phyloP scores from a whole-genome alignment of 176 grass and related monocot genomes.

The Triticum aestivum region DNA sequence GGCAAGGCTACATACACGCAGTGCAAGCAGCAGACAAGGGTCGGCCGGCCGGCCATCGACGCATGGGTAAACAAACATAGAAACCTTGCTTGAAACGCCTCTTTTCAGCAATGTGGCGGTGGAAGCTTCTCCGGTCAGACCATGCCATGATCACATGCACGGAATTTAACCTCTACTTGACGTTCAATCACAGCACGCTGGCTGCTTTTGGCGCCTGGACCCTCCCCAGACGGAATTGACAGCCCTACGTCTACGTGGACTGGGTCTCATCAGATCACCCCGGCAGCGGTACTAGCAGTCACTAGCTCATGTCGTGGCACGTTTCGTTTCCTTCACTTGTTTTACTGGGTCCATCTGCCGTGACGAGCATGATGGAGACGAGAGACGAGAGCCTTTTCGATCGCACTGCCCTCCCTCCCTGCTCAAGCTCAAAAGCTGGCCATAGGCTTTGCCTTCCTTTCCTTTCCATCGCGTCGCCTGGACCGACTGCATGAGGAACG shows the following conservation, averaged over 20 bases:
- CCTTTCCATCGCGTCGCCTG: slow-evolving; percentile 7
- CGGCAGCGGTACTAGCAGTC: background rate
- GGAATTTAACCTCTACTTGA: background rate
- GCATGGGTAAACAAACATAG: background rate
- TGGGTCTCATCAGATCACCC: slow-evolving; percentile 18
- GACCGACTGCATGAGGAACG: slow-evolving; percentile 15
- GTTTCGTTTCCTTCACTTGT: background rate
- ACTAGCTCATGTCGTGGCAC: slow-evolving; percentile 32
- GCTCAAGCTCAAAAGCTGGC: background rate
- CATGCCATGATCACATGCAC: slow-evolving; percentile 25
- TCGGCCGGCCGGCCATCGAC: background rate
- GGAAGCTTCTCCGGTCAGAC: slow-evolving; percentile 9
- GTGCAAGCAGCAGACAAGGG: background rate
- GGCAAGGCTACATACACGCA: background rate
- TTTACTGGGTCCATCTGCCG: background rate
- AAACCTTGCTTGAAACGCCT: slow-evolving; percentile 13
- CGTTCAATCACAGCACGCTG: background rate
- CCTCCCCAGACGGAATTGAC: slow-evolving; percentile 24
- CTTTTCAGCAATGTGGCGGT: background rate
- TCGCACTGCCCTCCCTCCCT: background rate
- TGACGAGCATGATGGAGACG: slow-evolving; percentile 29
- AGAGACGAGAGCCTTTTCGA: slow-evolving; percentile 12
- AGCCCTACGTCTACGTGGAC: slow-evolving; percentile 12
- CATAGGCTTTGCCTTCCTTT: background rate
- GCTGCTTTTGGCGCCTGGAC: background rate